phyloP scores from a whole-genome alignment of 2,329 filamentous ascomycete genomes.

The Pseudopyricularia javanii region DNA sequence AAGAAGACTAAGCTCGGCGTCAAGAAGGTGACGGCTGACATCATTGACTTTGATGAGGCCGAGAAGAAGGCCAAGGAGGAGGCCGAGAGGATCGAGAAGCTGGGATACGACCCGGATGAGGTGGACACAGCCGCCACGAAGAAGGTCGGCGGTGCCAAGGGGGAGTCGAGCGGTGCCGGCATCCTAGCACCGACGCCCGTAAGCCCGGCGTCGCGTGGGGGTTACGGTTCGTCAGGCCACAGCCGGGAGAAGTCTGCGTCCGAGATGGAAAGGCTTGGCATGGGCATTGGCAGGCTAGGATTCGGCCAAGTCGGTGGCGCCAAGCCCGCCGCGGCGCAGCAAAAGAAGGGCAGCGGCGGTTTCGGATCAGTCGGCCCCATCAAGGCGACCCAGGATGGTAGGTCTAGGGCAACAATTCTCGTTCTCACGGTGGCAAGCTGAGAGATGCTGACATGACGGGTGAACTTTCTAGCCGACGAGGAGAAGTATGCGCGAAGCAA shows the following conservation, averaged over 20 bases:
- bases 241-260: conserved; percentile 52
- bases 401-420: background rate
- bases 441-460: background rate
- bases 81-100: conserved; percentile 85
- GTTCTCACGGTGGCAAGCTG: background rate
- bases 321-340: conserved; percentile 40
- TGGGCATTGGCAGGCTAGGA: conserved; percentile 74
- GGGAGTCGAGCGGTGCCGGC: background rate
- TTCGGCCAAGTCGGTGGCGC: conserved; percentile 71
- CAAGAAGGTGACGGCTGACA: conserved; percentile 73
- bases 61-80: conserved; percentile 97
- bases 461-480: conserved; percentile 47
- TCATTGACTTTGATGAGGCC: conserved; percentile 92
- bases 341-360: conserved; percentile 66
- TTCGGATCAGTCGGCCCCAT: conserved; percentile 77
- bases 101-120: conserved; percentile 90
- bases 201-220: conserved; percentile 44
- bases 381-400: conserved; percentile 59
- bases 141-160: conserved; percentile 28
- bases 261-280: conserved; percentile 80
- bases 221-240: conserved; percentile 48
- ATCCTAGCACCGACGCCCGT: conserved; percentile 66
- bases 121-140: conserved; percentile 44
- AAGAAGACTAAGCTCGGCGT: conserved; percentile 84
- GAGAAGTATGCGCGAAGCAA: conserved; percentile 76